Conservation (phyloP, 179 eudicot species). For the Drosera spatulata region DNA sequence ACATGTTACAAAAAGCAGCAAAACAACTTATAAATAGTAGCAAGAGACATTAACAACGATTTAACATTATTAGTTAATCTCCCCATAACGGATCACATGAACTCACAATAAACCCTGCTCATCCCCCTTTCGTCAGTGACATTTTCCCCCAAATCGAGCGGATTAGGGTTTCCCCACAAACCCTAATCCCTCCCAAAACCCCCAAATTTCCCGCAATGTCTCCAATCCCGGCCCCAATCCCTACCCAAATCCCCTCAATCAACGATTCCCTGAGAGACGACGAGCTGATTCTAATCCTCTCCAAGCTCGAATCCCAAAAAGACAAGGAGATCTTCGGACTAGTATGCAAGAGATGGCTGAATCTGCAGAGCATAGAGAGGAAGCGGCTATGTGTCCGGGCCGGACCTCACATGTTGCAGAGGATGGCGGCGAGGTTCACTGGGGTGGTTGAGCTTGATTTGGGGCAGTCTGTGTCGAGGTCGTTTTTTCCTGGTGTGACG, state of each 20-base stretch:
- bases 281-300: constrained; percentile 49
- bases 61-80: too few species aligned
- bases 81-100: too few species aligned
- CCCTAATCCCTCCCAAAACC: too few species aligned
- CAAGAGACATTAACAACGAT: too few species aligned
- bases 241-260: constrained; percentile 7
- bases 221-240: too few species aligned
- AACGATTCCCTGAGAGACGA: constrained; percentile 65
- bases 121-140: too few species aligned
- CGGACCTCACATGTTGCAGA: constrained; percentile 79
- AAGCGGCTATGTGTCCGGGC: constrained; percentile 69
- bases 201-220: too few species aligned
- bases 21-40: too few species aligned
- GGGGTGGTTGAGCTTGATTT: constrained; percentile 52
- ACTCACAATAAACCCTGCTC: too few species aligned
- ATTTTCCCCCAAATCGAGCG: too few species aligned
- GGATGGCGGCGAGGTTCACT: constrained; percentile 58
- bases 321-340: constrained; percentile 73
- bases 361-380: constrained; percentile 68
- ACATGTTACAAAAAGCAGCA: too few species aligned
- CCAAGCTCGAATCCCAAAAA: constrained; percentile 35
- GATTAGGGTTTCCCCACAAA: too few species aligned
- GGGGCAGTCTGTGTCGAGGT: constrained; percentile 59
- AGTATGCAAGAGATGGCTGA: constrained; percentile 85
- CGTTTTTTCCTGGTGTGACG: constrained; percentile 79